These are phyloP conservation scores for Geranomyces variabilis DNA, from an alignment of 192 early-diverging fungal species.

Conservation along the genomic window DNA sequence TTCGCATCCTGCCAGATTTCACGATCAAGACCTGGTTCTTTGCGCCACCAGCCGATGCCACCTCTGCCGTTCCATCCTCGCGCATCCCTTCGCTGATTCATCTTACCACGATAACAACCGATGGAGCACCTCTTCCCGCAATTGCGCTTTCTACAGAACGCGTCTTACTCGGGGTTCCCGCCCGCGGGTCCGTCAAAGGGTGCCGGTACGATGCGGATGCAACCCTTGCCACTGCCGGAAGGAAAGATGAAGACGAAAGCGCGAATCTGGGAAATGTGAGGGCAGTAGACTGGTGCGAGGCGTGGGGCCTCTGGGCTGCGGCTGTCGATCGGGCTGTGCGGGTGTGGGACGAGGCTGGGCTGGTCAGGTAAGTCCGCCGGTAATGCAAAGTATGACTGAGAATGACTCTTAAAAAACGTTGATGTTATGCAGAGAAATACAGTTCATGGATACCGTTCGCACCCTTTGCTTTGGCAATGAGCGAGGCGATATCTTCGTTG, in stretches of 20 bases:
- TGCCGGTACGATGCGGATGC: conserved; percentile 14
- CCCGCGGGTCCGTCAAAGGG: not conserved
- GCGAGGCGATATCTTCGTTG: conserved; percentile 52
- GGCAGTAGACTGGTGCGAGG: conserved; percentile 19
- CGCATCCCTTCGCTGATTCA: conserved; percentile 7
- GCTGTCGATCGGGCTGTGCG: conserved; percentile 48
- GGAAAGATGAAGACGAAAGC: conserved; percentile 29
- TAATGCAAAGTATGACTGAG: no score
- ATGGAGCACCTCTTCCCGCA: not conserved
- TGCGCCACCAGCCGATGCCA: not conserved
- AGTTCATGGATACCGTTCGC: conserved; percentile 52
- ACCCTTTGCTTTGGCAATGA: conserved; percentile 47
- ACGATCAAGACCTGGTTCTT: conserved; percentile 48
- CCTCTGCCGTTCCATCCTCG: not conserved
- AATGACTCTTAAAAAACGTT: no score
- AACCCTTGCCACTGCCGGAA: not conserved
- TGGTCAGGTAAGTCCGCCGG: conserved; percentile 17
- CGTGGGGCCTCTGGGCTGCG: conserved; percentile 41
- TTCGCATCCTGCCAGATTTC: conserved; percentile 28
- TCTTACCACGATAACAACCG: conserved; percentile 9
- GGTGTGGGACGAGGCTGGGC: conserved; percentile 49
- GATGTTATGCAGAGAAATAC: conserved; percentile 50
- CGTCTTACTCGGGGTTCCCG: not conserved
- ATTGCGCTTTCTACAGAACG: conserved; percentile 7
- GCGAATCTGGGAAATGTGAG: conserved; percentile 28